A percentile compares a stretch with the other conserved stretches of the same genome.
Evolutionary conservation across 1,284 basidiomycete species (phyloP).

Genomic region (Fomitopsis pinicola): DNA sequence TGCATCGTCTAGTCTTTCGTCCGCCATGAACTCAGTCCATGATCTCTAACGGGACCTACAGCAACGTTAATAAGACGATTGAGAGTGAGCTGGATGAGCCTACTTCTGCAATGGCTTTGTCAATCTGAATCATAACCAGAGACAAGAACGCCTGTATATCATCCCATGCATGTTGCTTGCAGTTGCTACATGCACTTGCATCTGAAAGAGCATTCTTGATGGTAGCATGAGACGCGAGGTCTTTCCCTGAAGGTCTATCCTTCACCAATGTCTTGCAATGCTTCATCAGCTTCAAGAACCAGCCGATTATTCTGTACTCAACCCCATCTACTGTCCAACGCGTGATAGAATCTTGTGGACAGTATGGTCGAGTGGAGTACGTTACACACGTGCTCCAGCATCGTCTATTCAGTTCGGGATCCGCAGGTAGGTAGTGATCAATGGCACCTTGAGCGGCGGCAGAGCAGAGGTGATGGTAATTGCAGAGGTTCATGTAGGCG

Average conservation of each 20-base stretch:
- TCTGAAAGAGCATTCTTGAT: not conserved
- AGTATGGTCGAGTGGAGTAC: no score
- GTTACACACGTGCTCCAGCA: no score
- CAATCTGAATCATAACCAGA: not conserved
- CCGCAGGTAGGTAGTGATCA: constrained; percentile 12
- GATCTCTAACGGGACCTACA: not conserved
- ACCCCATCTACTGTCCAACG: no score
- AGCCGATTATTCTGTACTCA: not conserved
- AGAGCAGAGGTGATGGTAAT: no score
- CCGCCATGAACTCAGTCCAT: not conserved
- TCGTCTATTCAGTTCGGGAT: not conserved
- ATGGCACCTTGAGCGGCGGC: constrained; percentile 20
- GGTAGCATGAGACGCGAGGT: not conserved
- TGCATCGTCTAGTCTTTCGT: no score
- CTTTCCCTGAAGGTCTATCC: not conserved
- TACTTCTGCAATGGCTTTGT: not conserved
- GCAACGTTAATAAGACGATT: not conserved
- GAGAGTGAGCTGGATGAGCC: not conserved
- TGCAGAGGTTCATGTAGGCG: no score
- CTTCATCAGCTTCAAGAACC: not conserved
- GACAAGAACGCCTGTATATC: not conserved
- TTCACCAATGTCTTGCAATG: not conserved
- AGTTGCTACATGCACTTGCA: not conserved
- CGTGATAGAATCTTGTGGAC: no score
- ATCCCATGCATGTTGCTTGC: not conserved